Conservation (phyloP, 129 eudicot genomes). For the Lactuca sativa region DNA sequence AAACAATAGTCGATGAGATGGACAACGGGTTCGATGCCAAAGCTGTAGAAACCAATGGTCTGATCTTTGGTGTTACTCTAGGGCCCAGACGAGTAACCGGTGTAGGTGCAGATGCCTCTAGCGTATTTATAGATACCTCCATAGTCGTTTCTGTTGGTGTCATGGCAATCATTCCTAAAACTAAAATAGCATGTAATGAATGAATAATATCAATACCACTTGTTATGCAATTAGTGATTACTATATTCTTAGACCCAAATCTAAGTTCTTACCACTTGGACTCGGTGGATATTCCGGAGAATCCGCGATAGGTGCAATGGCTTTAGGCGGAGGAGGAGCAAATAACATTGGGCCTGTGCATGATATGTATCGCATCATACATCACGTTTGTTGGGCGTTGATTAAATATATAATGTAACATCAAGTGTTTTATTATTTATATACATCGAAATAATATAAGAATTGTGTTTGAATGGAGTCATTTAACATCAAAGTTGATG, state of each 20-base stretch:
- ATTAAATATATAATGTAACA: not conserved
- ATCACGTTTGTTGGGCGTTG: not conserved
- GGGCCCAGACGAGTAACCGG: not conserved
- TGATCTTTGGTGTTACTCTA: constrained; percentile 12
- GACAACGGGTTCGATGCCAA: constrained; percentile 35
- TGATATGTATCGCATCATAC: not conserved
- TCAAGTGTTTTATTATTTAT: too few relatives aligned
- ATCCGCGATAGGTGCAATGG: constrained; percentile 35
- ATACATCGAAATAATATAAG: too few relatives aligned
- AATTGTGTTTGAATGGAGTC: too few relatives aligned
- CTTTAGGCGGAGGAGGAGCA: constrained; percentile 42
- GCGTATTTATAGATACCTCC: not conserved
- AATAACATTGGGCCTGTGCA: constrained; percentile 55
- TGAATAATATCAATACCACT: not conserved
- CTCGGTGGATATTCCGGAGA: constrained; percentile 32
- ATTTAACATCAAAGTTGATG: too few relatives aligned
- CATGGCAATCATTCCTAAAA: constrained; percentile 37
- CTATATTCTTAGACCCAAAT: too few relatives aligned
- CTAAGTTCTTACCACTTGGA: constrained; percentile 39
- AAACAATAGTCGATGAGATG: constrained; percentile 16
- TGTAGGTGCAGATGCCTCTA: constrained; percentile 22
- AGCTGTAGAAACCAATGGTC: constrained; percentile 38
- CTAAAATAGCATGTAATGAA: constrained; percentile 13
- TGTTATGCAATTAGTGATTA: not conserved
- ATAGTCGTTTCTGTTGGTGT: constrained; percentile 9